phyloP scores from a whole-genome alignment of 2,329 filamentous ascomycete species.

The Fusarium sp. region DNA sequence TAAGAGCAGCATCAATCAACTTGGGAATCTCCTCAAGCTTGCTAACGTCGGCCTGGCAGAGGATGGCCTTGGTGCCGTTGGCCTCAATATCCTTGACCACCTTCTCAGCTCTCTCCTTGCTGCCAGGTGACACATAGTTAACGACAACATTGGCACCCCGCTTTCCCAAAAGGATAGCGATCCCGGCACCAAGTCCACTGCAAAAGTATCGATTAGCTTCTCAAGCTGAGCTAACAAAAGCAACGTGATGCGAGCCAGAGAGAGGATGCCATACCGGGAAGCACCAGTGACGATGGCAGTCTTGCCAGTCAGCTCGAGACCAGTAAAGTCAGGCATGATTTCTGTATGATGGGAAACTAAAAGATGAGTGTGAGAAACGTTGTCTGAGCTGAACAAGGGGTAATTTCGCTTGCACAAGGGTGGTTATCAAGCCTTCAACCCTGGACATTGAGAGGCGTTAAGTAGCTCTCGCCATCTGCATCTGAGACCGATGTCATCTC shows the following conservation, averaged over 20 bases:
- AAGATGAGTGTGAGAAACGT: not conserved
- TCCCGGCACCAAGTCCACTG: conserved; percentile 38
- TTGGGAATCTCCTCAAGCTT: conserved; percentile 33
- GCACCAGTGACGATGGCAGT: conserved; percentile 43
- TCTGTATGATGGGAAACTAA: not conserved
- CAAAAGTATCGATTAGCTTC: not conserved
- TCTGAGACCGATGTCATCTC: not conserved
- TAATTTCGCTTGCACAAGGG: conserved; percentile 1
- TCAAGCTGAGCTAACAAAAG: not conserved
- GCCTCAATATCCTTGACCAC: conserved; percentile 32
- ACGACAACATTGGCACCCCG: conserved; percentile 41
- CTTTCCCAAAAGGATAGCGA: conserved; percentile 30
- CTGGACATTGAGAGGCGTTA: conserved; percentile 2
- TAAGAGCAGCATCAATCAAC: conserved; percentile 35
- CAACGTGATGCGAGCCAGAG: not conserved
- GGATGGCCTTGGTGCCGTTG: conserved; percentile 32
- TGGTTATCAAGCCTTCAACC: not conserved
- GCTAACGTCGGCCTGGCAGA: conserved; percentile 35
- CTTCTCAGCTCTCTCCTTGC: conserved; percentile 31
- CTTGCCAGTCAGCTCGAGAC: conserved; percentile 43
- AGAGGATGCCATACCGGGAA: conserved; percentile 22
- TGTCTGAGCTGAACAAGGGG: not conserved
- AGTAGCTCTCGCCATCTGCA: not conserved
- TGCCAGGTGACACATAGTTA: conserved; percentile 32
- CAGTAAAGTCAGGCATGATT: conserved; percentile 29